Conservation (phyloP, 441 rosid genomes). For the Kokia cookei region DNA sequence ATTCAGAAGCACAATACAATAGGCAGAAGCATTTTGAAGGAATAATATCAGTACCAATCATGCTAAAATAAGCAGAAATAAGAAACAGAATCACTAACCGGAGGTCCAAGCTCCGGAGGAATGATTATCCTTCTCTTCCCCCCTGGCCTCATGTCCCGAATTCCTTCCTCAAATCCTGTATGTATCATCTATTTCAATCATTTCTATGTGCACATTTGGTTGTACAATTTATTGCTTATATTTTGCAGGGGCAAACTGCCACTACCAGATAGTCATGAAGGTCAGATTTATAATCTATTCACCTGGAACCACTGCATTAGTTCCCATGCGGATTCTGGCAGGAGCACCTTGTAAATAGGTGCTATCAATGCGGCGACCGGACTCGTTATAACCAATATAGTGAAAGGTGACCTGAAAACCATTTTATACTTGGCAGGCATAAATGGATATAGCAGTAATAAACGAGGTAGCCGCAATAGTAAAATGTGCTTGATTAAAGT, state of each 20-base stretch:
- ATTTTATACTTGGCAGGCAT: slow-evolving; percentile 10
- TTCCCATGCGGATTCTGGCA: slow-evolving; percentile 84
- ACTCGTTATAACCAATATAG: slow-evolving; percentile 85
- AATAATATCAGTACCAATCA: neutral
- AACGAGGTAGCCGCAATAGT: neutral
- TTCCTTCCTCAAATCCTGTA: slow-evolving; percentile 92
- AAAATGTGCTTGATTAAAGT: too few species aligned
- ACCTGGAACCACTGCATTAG: slow-evolving; percentile 93
- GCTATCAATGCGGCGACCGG: slow-evolving; percentile 89
- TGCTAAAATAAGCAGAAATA: neutral
- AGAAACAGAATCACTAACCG: slow-evolving; percentile 42
- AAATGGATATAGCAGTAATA: neutral
- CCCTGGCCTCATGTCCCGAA: slow-evolving; percentile 83
- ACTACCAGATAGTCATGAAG: neutral
- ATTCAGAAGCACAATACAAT: neutral
- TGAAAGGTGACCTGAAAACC: slow-evolving; percentile 76
- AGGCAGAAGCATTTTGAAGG: neutral
- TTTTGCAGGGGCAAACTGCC: neutral
- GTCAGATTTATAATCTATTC: neutral
- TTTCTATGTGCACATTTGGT: neutral
- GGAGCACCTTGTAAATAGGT: slow-evolving; percentile 83
- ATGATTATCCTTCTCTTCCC: slow-evolving; percentile 88
- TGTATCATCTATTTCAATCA: neutral
- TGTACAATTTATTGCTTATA: neutral
- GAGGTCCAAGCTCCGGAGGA: slow-evolving; percentile 98